A percentile compares a stretch with the other conserved stretches of the same genome.
Evolutionary conservation across 768 basidiomycete genomes (phyloP).

Genomic region (Podaxis mareebaensis): DNA sequence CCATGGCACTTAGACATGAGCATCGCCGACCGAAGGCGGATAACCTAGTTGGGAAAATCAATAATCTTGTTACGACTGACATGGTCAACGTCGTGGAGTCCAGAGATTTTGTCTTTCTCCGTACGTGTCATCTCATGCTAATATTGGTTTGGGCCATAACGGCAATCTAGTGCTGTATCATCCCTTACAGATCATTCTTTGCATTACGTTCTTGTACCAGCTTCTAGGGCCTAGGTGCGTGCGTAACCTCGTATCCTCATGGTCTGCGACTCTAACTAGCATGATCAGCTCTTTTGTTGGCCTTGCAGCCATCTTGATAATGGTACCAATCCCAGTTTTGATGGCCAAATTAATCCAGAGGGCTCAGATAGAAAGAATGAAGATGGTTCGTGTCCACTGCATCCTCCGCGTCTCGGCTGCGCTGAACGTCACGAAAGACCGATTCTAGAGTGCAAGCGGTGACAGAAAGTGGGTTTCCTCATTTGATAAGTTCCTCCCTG

Average conservation of each 20-base stretch:
- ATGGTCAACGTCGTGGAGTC: conserved; percentile 33
- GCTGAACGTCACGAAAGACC: conserved; percentile 36
- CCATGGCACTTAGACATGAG: background rate
- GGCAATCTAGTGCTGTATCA: conserved; percentile 33
- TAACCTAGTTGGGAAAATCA: conserved; percentile 70
- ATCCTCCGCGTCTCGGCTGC: conserved; percentile 45
- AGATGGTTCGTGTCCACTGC: conserved; percentile 53
- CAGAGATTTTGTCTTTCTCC: conserved; percentile 16
- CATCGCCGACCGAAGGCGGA: conserved; percentile 10
- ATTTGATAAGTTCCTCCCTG: conserved; percentile 8
- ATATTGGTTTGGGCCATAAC: background rate
- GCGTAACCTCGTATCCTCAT: background rate
- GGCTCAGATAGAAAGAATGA: conserved; percentile 55
- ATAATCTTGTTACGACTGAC: conserved; percentile 71
- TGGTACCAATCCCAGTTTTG: conserved; percentile 26
- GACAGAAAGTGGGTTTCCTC: conserved; percentile 48
- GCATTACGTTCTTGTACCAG: conserved; percentile 43
- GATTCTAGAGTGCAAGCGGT: conserved; percentile 64
- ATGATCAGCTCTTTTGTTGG: conserved; percentile 13
- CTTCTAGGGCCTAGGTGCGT: conserved; percentile 48
- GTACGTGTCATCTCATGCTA: background rate
- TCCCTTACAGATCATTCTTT: conserved; percentile 41
- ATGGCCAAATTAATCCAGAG: conserved; percentile 41
- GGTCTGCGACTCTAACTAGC: background rate
- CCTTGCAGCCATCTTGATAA: conserved; percentile 5